phyloP scores from a whole-genome alignment of 192 early-diverging fungal species.

The Entomortierella lignicola region DNA sequence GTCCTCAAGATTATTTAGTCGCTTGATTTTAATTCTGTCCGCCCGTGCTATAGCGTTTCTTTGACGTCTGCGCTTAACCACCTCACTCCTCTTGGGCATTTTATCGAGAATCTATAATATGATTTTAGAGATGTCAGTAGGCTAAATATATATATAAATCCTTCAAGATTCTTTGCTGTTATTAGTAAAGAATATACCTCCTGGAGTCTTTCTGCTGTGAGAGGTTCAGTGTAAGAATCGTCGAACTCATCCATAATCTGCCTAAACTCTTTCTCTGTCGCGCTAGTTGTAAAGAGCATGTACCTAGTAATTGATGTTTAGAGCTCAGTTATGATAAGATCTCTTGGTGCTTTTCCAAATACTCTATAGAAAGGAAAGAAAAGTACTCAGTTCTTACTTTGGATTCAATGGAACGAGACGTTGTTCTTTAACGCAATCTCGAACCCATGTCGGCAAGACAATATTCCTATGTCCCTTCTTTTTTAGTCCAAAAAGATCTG shows the following conservation, averaged over 20 bases:
- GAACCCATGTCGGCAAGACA: conserved; percentile 72
- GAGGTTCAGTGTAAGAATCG: conserved; percentile 73
- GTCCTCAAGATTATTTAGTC: conserved; percentile 44
- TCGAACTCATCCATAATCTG: conserved; percentile 73
- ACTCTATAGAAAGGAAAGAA: no score
- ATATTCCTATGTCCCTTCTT: conserved; percentile 63
- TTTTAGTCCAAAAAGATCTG: conserved; percentile 68
- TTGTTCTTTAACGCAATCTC: conserved; percentile 66
- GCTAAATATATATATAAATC: no score
- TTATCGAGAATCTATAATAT: conserved; percentile 22
- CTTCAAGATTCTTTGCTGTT: no score
- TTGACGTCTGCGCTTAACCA: conserved; percentile 20
- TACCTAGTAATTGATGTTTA: conserved; percentile 63
- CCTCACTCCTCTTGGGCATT: conserved; percentile 25
- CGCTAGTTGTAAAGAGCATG: conserved; percentile 66
- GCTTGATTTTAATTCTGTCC: conserved; percentile 23
- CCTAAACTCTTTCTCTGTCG: conserved; percentile 63
- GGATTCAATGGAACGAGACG: conserved; percentile 68
- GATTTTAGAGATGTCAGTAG: no score
- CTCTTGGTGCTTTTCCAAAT: no score
- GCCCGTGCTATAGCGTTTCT: conserved; percentile 9
- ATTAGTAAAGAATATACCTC: no score
- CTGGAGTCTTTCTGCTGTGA: conserved; percentile 60
- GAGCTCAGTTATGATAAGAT: no score
- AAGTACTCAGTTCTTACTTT: conserved; percentile 54